Conservation (phyloP, 306 rosid genomes). For the Sicyos edulis region DNA sequence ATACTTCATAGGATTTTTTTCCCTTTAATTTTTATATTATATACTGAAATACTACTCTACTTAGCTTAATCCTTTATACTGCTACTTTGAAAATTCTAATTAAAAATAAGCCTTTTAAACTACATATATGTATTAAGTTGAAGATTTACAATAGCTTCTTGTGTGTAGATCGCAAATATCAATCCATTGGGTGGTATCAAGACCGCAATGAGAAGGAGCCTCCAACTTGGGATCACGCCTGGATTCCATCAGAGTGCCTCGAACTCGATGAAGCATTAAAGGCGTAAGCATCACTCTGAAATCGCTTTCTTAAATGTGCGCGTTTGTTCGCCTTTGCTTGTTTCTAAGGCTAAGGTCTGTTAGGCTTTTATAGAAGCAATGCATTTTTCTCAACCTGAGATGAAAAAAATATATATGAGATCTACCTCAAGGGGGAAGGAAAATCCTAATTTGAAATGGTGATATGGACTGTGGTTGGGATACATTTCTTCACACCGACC, state of each 20-base stretch:
- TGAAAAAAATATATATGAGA: background rate
- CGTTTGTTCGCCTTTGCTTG: background rate
- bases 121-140: background rate
- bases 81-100: background rate
- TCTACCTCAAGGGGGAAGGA: background rate
- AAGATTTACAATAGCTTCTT: background rate
- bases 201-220: slow-evolving; percentile 64
- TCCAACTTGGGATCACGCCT: slow-evolving; percentile 51
- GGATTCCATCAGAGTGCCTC: slow-evolving; percentile 69
- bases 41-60: background rate
- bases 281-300: slow-evolving; percentile 41
- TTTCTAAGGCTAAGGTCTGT: background rate
- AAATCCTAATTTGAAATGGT: background rate
- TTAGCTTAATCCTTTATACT: background rate
- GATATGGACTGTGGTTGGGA: background rate
- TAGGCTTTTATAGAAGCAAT: background rate
- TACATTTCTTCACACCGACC: background rate
- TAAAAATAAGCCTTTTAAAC: background rate
- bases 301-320: background rate
- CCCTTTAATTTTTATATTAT: too few relatives aligned
- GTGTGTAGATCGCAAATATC: slow-evolving; percentile 47
- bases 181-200: slow-evolving; percentile 65
- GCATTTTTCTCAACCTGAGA: background rate
- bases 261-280: slow-evolving; percentile 58
- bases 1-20: background rate